These are phyloP conservation scores for Clavaria fumosa DNA, from an alignment of 768 basidiomycete genomes.

Conservation along the genomic window DNA sequence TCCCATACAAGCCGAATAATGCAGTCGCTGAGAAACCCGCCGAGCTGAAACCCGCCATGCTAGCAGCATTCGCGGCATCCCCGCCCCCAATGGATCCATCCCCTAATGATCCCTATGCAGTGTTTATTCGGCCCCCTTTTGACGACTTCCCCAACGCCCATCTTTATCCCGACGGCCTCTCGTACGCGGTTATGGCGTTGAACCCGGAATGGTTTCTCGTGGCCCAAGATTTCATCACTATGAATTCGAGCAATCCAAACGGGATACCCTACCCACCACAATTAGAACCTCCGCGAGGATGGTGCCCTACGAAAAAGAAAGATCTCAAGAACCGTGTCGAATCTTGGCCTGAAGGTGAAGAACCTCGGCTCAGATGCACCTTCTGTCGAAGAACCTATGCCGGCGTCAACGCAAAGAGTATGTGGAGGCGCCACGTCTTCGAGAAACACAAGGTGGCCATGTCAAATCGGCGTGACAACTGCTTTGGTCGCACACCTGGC, in stretches of 20 bases:
- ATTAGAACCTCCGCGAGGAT: slow-evolving; percentile 72
- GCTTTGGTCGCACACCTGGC: slow-evolving; percentile 44
- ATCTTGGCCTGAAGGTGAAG: slow-evolving; percentile 69
- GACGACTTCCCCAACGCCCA: slow-evolving; percentile 46
- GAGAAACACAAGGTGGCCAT: slow-evolving; percentile 87
- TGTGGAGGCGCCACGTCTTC: slow-evolving; percentile 82
- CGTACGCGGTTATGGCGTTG: slow-evolving; percentile 55
- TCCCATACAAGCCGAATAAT: slow-evolving; percentile 37
- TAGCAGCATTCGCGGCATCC: slow-evolving; percentile 30
- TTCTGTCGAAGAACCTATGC: slow-evolving; percentile 76
- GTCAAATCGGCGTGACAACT: slow-evolving; percentile 73
- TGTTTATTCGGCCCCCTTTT: slow-evolving; percentile 70
- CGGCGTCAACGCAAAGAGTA: slow-evolving; percentile 79
- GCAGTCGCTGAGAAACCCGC: slow-evolving; percentile 15
- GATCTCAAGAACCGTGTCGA: slow-evolving; percentile 59
- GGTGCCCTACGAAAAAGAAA: slow-evolving; percentile 79
- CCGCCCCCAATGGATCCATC: slow-evolving; percentile 52
- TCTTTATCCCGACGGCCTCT: slow-evolving; percentile 47
- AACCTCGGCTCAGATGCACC: slow-evolving; percentile 66
- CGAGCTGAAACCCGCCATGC: slow-evolving; percentile 20
- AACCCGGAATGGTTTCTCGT: slow-evolving; percentile 74
- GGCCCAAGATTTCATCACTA: slow-evolving; percentile 43
- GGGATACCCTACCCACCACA: slow-evolving; percentile 60
- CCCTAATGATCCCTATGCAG: slow-evolving; percentile 42
- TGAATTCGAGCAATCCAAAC: slow-evolving; percentile 28